Evolutionary conservation across 371 early-diverging fungal species (phyloP), one percentile per base, ranked within the genome.

Genomic region (Syncephalastrum contaminatum): DNA sequence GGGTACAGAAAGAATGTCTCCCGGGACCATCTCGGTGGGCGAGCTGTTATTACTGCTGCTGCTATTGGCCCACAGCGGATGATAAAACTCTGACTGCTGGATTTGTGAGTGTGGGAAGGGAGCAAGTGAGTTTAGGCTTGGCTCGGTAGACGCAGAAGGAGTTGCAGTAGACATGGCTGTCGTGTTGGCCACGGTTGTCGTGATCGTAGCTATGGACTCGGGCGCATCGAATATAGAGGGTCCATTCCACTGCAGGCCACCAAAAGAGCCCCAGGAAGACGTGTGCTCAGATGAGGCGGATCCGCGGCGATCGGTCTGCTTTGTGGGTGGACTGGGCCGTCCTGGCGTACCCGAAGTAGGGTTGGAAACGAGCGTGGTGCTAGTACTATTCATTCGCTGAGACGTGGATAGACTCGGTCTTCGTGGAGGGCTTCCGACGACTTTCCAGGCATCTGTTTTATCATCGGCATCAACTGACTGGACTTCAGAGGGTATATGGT

Each of bases 201-300:
- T 51, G 10, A 49, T 58, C 6, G 25, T 50, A 36, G 25, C 48
- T 16, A 54, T 44, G 30, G 63, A 55, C 16, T 61, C 62, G 19
- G 64, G 62, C 19, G 67, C 69, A 15, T 65, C 65, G 59, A 69
- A 71, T 30, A 75, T 75, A 4, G 75, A 71, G 4, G 69, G 69
- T 2, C 72, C 67, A 30, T 67, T 64, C 71, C 72, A 72, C 50
- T 73, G 77, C 43, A 77, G 65, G 1, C 71, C 77, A 41, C 66
- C 69, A 67, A 77, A 70, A 1, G 77, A 77, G 7, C 64, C 73
- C 73, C 77, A 75, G 30, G 21, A 14, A 25, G 53, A 41, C 16
- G 7, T n/a, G 21, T 42, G 36, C n/a, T 49, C 50, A 53, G 53
- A 40, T 19, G 53, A 20, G 41, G 43, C 13, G 25, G 21, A 43